Evolutionary conservation across 768 basidiomycete species (phyloP).

Genomic region (Lentinula aciculospora): DNA sequence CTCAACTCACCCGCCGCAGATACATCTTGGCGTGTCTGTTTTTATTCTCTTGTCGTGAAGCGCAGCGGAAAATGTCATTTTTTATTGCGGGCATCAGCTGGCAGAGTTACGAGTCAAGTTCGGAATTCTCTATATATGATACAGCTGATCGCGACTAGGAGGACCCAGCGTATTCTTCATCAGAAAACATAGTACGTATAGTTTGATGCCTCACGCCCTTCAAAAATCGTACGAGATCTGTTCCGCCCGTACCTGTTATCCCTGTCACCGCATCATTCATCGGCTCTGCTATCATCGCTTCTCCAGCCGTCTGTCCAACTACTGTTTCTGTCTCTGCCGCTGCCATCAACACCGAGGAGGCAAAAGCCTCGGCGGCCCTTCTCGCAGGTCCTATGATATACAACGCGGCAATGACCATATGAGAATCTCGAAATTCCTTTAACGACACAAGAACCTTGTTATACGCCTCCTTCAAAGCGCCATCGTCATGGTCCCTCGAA

Average conservation of each 20-base stretch:
- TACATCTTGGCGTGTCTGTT: too few species aligned
- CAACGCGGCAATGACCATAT: constrained; percentile 67
- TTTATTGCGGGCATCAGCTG: too few species aligned
- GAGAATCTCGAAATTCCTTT: constrained; percentile 69
- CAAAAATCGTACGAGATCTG: constrained; percentile 69
- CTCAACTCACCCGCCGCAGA: too few species aligned
- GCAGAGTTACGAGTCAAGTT: too few species aligned
- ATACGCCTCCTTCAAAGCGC: constrained; percentile 47
- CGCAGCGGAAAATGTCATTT: too few species aligned
- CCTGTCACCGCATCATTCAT: constrained; percentile 16
- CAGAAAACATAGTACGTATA: constrained; percentile 26
- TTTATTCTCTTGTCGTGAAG: too few species aligned
- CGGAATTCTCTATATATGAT: too few species aligned
- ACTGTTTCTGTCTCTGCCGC: constrained; percentile 15
- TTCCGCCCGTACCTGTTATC: constrained; percentile 77
- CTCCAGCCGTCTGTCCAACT: background rate
- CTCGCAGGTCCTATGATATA: constrained; percentile 75
- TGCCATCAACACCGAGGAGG: constrained; percentile 13
- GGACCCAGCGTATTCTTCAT: background rate
- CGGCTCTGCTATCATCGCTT: background rate
- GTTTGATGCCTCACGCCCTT: constrained; percentile 70
- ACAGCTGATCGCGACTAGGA: too few species aligned
- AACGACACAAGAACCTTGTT: constrained; percentile 60
- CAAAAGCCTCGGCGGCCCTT: constrained; percentile 15
- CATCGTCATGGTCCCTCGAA: constrained; percentile 9